Conservation (phyloP, 2,329 filamentous ascomycete species). For the Exophiala sp. region DNA sequence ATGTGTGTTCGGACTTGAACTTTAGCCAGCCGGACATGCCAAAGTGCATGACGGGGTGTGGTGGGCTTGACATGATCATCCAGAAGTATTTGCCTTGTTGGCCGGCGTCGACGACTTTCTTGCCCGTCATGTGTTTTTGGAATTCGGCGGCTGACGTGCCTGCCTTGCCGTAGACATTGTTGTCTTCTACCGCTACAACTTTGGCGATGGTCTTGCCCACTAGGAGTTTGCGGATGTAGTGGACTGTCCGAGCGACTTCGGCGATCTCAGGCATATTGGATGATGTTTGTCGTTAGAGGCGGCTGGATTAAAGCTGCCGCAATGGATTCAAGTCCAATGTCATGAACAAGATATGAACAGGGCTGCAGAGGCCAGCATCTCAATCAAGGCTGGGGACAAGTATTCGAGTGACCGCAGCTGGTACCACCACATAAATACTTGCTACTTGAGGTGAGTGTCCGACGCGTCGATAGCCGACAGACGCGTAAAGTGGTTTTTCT, state of each 20-base stretch:
- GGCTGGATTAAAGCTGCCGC: not conserved
- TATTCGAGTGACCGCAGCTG: too few relatives aligned
- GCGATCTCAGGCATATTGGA: conserved; percentile 45
- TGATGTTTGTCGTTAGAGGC: not conserved
- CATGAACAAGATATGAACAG: too few relatives aligned
- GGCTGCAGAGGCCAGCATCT: too few relatives aligned
- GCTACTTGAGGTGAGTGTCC: too few relatives aligned
- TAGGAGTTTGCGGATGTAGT: conserved; percentile 76
- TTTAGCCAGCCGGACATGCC: conserved; percentile 80
- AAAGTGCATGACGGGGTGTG: conserved; percentile 85
- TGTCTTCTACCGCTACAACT: conserved; percentile 69
- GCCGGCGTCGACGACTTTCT: conserved; percentile 63
- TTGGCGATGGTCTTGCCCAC: conserved; percentile 72
- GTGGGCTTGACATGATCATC: conserved; percentile 68
- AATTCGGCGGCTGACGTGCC: conserved; percentile 74
- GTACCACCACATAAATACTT: too few relatives aligned
- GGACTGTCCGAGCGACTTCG: conserved; percentile 74
- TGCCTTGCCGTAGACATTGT: conserved; percentile 83
- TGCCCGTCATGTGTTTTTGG: conserved; percentile 65
- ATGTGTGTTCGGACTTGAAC: conserved; percentile 69
- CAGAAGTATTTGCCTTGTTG: conserved; percentile 98
- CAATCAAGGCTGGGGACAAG: too few relatives aligned
- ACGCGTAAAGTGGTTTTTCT: conserved; percentile 22
- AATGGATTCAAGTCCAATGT: too few relatives aligned
- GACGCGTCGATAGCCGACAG: conserved; percentile 4